Base-by-base conservation (phyloP, 1,139 yeast species). In the Sugiyamaella paludigena region DNA sequence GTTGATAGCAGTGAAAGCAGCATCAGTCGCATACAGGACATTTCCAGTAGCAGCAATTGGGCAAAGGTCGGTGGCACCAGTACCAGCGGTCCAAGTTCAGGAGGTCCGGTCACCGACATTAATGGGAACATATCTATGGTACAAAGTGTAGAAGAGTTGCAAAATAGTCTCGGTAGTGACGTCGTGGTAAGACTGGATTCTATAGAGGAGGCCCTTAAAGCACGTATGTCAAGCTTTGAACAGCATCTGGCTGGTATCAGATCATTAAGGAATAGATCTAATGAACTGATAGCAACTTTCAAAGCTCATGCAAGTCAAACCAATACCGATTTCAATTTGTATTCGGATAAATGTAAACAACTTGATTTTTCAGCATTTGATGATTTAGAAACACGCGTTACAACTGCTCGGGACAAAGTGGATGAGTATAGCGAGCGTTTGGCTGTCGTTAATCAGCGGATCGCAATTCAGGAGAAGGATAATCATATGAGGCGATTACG, bases 401-500 rank as follows among this genome's bases (percentile, higher is more conserved):
- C 41, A 15, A 38, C 45, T 11, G 60, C 65, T 12, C 48, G 53
- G 27, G 45, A 43, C 7, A 54, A 53, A 33, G 56, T 62, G 8
- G 62, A 58, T 1, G 61, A 58, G 13, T 62, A 62, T 47, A 51
- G 55, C 26, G 44, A 49, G 24, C 50, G 64, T 1, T 52, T 62
- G 42, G 45, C 40, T 9, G 41, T 40, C 2, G 60, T 62, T 16
- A 53, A 54, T 40, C 49, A 50, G 33, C 47, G 55, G 31, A 58
- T 62, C 9, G 49, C 45, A 3, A 47, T 49, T n/a, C 60, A 56
- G 47, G 64, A 62, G 36, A 44, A 48, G 28, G 58, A 52, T n/a
- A 55, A 59, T 30, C 50, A 50, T 31, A 52, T 54, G 35, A 56
- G 65, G 57, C 40, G 63, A 50, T 15, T 66, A 60, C 37, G 74